These are phyloP conservation scores for Populus deltoides DNA, from an alignment of 345 rosid species.

Conservation along the genomic window DNA sequence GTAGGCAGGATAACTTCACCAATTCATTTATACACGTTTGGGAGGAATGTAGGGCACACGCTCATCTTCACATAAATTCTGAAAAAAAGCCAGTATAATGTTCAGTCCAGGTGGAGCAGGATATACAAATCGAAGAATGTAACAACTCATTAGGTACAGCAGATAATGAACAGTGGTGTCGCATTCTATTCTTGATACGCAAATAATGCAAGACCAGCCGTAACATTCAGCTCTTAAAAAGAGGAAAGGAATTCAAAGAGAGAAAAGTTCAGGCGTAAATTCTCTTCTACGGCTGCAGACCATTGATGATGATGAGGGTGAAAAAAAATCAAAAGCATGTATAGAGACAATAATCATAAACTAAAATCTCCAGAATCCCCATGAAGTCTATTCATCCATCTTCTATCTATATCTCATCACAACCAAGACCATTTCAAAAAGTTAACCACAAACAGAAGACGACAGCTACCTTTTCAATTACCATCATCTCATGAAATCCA, in stretches of 20 bases:
- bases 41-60: slow-evolving; percentile 75
- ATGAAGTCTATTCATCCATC: not conserved
- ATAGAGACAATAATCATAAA: not conserved
- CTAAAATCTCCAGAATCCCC: not conserved
- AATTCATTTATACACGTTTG: slow-evolving; percentile 39
- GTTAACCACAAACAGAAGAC: not conserved
- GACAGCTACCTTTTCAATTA: too few species aligned
- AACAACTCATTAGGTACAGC: not conserved
- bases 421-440: not conserved
- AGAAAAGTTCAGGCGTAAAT: not conserved
- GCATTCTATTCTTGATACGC: not conserved
- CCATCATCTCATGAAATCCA: not conserved
- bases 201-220: not conserved
- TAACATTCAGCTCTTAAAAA: not conserved
- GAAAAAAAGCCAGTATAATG: slow-evolving; percentile 18
- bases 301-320: not conserved
- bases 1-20: not conserved
- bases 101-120: not conserved
- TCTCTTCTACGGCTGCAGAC: not conserved
- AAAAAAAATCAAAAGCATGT: too few species aligned
- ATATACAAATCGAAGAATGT: not conserved
- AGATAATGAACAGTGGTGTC: not conserved
- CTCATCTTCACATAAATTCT: slow-evolving; percentile 79
- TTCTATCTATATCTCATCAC: not conserved
- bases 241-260: not conserved